These are phyloP conservation scores for Entomortierella parvispora DNA, from an alignment of 192 early-diverging fungal genomes.

Conservation along the genomic window DNA sequence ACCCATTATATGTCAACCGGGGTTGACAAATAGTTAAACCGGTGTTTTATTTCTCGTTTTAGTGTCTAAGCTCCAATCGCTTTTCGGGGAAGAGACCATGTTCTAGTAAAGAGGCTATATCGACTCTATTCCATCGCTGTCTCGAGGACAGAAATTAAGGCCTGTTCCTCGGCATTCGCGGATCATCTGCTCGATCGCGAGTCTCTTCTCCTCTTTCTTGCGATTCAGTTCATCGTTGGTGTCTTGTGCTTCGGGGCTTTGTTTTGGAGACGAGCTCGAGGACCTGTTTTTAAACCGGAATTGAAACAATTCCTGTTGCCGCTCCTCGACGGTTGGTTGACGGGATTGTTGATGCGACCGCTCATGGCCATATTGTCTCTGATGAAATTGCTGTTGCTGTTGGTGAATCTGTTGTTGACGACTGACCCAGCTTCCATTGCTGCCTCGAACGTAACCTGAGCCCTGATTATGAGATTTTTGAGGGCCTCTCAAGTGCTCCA, in stretches of 20 bases:
- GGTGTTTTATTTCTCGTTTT: too few species aligned
- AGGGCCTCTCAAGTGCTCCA: slow-evolving; percentile 24
- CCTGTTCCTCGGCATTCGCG: slow-evolving; percentile 39
- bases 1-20: too few species aligned
- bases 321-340: slow-evolving; percentile 13
- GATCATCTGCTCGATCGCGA: slow-evolving; percentile 40
- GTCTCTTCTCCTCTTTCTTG: slow-evolving; percentile 25
- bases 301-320: slow-evolving; percentile 28
- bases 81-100: background rate
- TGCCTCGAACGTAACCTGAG: background rate
- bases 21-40: too few species aligned
- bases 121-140: background rate
- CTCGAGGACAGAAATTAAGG: slow-evolving; percentile 14
- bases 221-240: slow-evolving; percentile 20
- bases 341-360: background rate
- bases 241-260: background rate
- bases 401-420: slow-evolving; percentile 12
- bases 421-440: slow-evolving; percentile 5
- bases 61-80: too few species aligned
- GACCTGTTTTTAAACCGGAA: slow-evolving; percentile 2
- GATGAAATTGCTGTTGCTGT: slow-evolving; percentile 4
- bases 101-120: background rate
- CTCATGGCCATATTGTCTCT: background rate
- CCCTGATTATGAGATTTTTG: background rate
- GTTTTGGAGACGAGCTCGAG: too few species aligned